These are phyloP conservation scores for Tuber microsphaerosporum DNA, from an alignment of 495 filamentous ascomycete genomes.

Conservation along the genomic window DNA sequence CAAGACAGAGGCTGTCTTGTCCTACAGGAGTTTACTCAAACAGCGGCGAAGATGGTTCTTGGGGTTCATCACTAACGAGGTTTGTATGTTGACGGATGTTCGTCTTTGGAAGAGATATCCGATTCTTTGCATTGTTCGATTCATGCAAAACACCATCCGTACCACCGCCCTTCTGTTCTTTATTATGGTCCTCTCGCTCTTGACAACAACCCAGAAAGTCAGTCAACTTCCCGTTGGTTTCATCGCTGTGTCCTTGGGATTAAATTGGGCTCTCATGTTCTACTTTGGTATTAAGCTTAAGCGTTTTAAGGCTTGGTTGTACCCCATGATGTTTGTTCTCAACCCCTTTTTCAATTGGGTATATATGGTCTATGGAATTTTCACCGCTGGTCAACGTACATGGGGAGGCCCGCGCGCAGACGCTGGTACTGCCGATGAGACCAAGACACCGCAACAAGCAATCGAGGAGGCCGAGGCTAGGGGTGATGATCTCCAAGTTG, in stretches of 20 bases:
- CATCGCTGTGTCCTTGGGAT: slow-evolving; percentile 85
- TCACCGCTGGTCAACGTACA: slow-evolving; percentile 89
- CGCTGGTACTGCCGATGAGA: slow-evolving; percentile 70
- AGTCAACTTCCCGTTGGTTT: slow-evolving; percentile 82
- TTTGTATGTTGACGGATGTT: slow-evolving; percentile 94
- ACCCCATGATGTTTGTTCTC: slow-evolving; percentile 89
- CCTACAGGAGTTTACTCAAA: slow-evolving; percentile 77
- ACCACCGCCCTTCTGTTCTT: slow-evolving; percentile 94
- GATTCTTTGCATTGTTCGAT: slow-evolving; percentile 76
- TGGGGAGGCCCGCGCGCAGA: slow-evolving; percentile 96
- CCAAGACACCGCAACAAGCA: slow-evolving; percentile 74
- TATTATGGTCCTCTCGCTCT: slow-evolving; percentile 81
- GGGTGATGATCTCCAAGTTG: slow-evolving; percentile 87
- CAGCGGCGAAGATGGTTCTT: slow-evolving; percentile 96
- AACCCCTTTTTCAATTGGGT: slow-evolving; percentile 99
- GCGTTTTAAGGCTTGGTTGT: slow-evolving; percentile 87
- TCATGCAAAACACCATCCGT: slow-evolving; percentile 94
- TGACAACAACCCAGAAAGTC: slow-evolving; percentile 73
- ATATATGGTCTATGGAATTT: slow-evolving; percentile 84
- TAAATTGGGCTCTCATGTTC: slow-evolving; percentile 94
- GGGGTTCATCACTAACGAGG: slow-evolving; percentile 96
- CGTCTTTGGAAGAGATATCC: slow-evolving; percentile 89
- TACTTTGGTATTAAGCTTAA: slow-evolving; percentile 85
- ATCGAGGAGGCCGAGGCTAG: slow-evolving; percentile 69
- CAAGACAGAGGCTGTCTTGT: slow-evolving; percentile 95